phyloP scores from a whole-genome alignment of 148 eudicot genomes.

The Fagopyrum esculentum region DNA sequence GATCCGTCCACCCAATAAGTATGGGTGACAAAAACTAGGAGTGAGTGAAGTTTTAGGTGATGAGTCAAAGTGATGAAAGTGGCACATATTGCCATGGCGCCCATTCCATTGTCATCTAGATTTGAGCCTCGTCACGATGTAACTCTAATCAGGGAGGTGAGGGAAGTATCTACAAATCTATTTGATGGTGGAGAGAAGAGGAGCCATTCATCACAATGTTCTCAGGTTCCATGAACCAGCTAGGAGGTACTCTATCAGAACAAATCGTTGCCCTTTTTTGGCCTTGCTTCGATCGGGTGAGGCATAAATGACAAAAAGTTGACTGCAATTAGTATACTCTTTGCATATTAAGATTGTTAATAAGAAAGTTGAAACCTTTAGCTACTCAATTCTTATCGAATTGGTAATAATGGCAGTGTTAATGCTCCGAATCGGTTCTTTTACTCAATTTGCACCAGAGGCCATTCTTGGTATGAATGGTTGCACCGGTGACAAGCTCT shows the following conservation, averaged over 20 bases:
- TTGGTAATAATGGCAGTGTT: background rate
- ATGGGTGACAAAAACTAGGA: no score
- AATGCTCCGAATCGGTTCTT: slow-evolving; percentile 26
- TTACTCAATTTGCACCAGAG: slow-evolving; percentile 76
- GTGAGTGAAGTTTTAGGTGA: no score
- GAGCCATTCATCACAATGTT: background rate
- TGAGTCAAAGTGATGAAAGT: no score
- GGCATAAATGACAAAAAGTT: no score
- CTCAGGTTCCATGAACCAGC: background rate
- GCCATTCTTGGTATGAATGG: slow-evolving; percentile 89
- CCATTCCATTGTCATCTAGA: no score
- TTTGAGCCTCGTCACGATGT: no score
- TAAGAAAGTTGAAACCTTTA: background rate
- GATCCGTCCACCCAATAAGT: no score
- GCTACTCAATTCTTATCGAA: background rate
- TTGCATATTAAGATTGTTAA: background rate
- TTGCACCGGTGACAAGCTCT: slow-evolving; percentile 89
- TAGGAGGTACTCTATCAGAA: background rate
- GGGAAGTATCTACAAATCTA: no score
- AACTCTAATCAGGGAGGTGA: no score
- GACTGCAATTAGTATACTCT: no score
- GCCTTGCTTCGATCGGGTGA: background rate
- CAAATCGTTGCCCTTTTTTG: background rate
- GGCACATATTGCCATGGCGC: no score
- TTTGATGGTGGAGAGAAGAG: background rate